Base-by-base conservation (phyloP, 1,284 basidiomycete species). In the Sporisorium graminicola region DNA sequence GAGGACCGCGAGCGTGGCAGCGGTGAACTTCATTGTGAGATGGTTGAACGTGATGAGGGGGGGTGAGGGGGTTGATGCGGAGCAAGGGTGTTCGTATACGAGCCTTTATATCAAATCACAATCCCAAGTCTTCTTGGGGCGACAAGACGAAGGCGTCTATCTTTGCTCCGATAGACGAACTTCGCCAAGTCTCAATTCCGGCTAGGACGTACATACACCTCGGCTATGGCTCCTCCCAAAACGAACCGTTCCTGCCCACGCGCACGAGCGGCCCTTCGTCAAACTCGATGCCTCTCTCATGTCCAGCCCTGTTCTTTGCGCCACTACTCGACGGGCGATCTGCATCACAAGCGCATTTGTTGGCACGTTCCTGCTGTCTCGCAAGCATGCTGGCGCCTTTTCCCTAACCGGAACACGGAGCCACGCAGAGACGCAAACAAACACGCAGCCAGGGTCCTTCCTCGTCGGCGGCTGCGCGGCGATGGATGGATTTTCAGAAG, bases 1-100 rank as follows among this genome's bases (percentile, higher is more conserved):
- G 54, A 80, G 65, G 20, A 70, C 44, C 27, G 65, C 54, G 42
- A 77, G 46, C 12, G 65, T 46, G 24, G 65, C 14, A 8, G 58
- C 44, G 16, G 62, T 56, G 57, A 60, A 65, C 61, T 71, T 76
- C 68, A 71, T 76, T n/a, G n/a, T n/a, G n/a, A n/a, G n/a, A n/a
- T n/a, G n/a, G n/a, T n/a, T n/a, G n/a, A n/a, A n/a, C 3, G 10
- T 37, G 10, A 10, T 58, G 22, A n/a, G 12, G 27, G 14, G 0
- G 18, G 16, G 18, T 7, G 35, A 27, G 51, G 37, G 24, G 26
- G 22, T 22, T 55, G n/a, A 52, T 37, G 7, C 53, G 58, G 55
- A 65, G 63, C 22, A 31, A 10, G 42, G 14, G 22, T 49, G 7
- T 27, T 29, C 12, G 29, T 18, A 33, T 18, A 50, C 10, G 49